Base-by-base conservation (phyloP, 2,329 filamentous ascomycete genomes). In the Sporothrix brasiliensis region DNA sequence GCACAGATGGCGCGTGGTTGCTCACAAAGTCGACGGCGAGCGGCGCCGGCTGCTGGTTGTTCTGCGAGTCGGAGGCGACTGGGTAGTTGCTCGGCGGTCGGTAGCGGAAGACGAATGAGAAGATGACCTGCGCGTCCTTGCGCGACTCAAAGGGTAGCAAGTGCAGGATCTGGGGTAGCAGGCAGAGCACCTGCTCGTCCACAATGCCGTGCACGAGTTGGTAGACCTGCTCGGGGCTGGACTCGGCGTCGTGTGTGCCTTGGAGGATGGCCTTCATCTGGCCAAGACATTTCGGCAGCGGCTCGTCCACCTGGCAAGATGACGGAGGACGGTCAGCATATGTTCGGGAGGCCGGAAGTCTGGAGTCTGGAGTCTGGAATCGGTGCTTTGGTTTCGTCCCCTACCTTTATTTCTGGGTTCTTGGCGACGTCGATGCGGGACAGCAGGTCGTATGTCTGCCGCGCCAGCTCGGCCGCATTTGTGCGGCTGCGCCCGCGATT, bases 251-350 rank as follows among this genome's bases (percentile, higher is more conserved):
- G 81, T 92, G 92, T 72, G 93, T 97, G 74, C 94, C 95, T 84
- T 98, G 94, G 16, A 99, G 88, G 72, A 95, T 89, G 73, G 93
- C 83, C 80, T 98, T 98, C 90, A 98, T 97, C 79, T 97, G 92
- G 68, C 87, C 86, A 73, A 99, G 86, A 75, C 94, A 90, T 78
- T 93, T 92, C 65, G 92, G 91, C 73, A 97, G 85, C 19, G 73
- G 44, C 77, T 97, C 94, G 78, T 98, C 94, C 73, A 90, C 87
- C 93, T 97, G 76, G 67, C 4, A 7, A 21, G 47, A 14, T 14
- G 21, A 13, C n/a, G 27, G 19, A 16, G 21, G 16, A 65, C 27
- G 41, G 16, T 68, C 21, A 27, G 21, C 14, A 24, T 14, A 6
- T 9, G 30, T 24, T 49, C 10, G 21, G 47, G 24, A 19, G 41